Conservation (phyloP, 2,329 filamentous ascomycete species). For the Dactylonectria estremocensis region DNA sequence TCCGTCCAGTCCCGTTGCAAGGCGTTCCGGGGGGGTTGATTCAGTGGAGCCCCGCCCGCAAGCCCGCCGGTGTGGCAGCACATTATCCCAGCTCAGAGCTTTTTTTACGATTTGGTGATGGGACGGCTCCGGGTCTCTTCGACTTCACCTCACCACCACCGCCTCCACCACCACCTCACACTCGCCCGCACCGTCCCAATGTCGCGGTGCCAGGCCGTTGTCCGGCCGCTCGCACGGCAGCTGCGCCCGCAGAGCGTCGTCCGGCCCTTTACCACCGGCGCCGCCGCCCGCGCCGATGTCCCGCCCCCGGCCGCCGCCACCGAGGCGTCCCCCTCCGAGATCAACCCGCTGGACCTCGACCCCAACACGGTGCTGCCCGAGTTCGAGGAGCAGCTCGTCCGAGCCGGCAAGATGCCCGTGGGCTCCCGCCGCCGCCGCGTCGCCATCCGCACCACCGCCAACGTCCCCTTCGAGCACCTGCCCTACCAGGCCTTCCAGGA, state of each 20-base stretch:
- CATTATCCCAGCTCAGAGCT: conserved; percentile 44
- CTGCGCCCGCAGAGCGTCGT: conserved; percentile 60
- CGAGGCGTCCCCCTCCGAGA: conserved; percentile 46
- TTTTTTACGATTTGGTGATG: conserved; percentile 44
- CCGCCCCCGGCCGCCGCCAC: conserved; percentile 29
- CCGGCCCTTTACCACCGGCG: conserved; percentile 55
- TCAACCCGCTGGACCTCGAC: conserved; percentile 65
- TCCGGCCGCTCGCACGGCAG: conserved; percentile 69
- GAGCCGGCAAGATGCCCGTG: conserved; percentile 78
- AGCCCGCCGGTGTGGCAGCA: background rate
- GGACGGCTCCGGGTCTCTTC: background rate
- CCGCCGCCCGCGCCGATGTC: conserved; percentile 50
- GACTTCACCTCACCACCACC: background rate
- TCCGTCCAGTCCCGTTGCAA: conserved; percentile 44
- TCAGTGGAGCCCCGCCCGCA: conserved; percentile 46
- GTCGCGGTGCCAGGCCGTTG: conserved; percentile 73
- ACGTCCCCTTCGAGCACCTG: conserved; percentile 91
- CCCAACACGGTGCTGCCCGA: conserved; percentile 76
- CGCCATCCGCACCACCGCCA: conserved; percentile 74
- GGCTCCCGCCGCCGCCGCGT: conserved; percentile 89
- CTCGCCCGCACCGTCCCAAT: conserved; percentile 56
- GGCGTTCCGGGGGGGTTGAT: conserved; percentile 34
- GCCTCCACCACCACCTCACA: conserved; percentile 28
- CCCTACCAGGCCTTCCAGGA: conserved; percentile 99
- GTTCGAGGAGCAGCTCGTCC: conserved; percentile 76